Evolutionary conservation across 1,284 basidiomycete species (phyloP).

Genomic region (Cryptococcus sp.): DNA sequence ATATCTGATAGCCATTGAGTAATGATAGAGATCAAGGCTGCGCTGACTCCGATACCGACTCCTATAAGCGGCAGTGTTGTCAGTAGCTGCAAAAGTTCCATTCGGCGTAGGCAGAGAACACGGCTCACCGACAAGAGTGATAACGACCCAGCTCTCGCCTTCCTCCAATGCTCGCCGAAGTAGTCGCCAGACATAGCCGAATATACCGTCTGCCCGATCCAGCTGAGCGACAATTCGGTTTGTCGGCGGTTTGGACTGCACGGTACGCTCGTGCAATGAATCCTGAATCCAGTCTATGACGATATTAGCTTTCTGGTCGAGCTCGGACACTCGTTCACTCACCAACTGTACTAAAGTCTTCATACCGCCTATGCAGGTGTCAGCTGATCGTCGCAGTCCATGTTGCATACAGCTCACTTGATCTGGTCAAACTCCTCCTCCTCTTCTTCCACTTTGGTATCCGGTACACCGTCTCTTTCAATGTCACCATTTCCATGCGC

Average conservation of each 20-base stretch:
- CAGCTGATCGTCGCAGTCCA: background rate
- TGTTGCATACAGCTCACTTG: slow-evolving; percentile 13
- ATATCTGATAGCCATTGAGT: slow-evolving; percentile 98
- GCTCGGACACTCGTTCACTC: slow-evolving; percentile 27
- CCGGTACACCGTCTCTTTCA: slow-evolving; percentile 4
- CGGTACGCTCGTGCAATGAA: slow-evolving; percentile 77
- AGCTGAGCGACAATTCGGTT: slow-evolving; percentile 49
- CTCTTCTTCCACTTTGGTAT: slow-evolving; percentile 40
- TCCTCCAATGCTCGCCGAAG: slow-evolving; percentile 59
- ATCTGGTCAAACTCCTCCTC: slow-evolving; percentile 55
- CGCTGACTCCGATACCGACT: slow-evolving; percentile 86
- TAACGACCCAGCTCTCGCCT: slow-evolving; percentile 70
- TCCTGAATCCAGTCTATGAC: slow-evolving; percentile 90
- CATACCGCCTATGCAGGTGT: slow-evolving; percentile 50
- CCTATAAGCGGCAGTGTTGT: slow-evolving; percentile 58
- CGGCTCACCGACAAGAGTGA: slow-evolving; percentile 77
- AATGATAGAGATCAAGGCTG: slow-evolving; percentile 90
- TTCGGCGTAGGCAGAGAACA: background rate
- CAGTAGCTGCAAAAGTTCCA: background rate
- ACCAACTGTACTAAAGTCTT: slow-evolving; percentile 81
- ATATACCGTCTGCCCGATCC: slow-evolving; percentile 39
- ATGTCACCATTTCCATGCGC: slow-evolving; percentile 7
- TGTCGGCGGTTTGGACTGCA: slow-evolving; percentile 59
- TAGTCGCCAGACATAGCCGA: slow-evolving; percentile 66
- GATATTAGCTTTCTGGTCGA: background rate